Percentiles rank a stretch among this genome's conserved stretches.
Evolutionary conservation across 305 asterid genomes (phyloP).

Genomic region (Fraxinus albicans): DNA sequence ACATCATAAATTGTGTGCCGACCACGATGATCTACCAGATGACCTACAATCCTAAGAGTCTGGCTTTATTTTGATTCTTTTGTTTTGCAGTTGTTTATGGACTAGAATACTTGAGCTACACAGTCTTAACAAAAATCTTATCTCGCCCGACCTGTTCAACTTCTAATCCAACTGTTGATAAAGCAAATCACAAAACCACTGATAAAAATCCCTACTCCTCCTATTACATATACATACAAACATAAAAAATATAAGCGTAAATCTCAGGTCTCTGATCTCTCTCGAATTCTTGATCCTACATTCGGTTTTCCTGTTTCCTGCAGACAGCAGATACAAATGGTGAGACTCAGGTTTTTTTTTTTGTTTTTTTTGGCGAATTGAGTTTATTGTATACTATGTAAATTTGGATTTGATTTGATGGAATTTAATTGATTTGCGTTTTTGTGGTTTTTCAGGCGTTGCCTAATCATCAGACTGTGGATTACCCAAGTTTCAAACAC

Average conservation of each 20-base stretch:
- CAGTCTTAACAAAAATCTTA: too few species aligned
- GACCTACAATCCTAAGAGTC: too few species aligned
- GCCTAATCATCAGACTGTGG: conserved; percentile 71
- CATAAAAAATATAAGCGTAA: background rate
- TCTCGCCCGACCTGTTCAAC: too few species aligned
- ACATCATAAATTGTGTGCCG: too few species aligned
- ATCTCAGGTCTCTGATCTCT: background rate
- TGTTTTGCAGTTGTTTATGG: too few species aligned
- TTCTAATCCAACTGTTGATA: too few species aligned
- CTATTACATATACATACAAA: background rate
- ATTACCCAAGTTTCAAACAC: conserved; percentile 70
- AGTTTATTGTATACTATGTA: background rate
- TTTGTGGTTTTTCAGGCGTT: conserved; percentile 38
- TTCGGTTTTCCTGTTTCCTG: background rate
- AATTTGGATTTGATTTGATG: background rate
- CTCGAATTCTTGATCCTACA: background rate
- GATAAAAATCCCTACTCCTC: conserved; percentile 14
- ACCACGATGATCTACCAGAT: too few species aligned
- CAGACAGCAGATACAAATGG: background rate
- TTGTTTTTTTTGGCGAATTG: background rate
- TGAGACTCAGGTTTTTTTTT: background rate
- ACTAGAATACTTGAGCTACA: too few species aligned
- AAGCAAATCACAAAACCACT: conserved; percentile 12
- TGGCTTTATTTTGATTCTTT: too few species aligned
- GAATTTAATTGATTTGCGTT: background rate